Base-by-base conservation (phyloP, 2,329 filamentous ascomycete genomes). In the Fusarium sambucinum region DNA sequence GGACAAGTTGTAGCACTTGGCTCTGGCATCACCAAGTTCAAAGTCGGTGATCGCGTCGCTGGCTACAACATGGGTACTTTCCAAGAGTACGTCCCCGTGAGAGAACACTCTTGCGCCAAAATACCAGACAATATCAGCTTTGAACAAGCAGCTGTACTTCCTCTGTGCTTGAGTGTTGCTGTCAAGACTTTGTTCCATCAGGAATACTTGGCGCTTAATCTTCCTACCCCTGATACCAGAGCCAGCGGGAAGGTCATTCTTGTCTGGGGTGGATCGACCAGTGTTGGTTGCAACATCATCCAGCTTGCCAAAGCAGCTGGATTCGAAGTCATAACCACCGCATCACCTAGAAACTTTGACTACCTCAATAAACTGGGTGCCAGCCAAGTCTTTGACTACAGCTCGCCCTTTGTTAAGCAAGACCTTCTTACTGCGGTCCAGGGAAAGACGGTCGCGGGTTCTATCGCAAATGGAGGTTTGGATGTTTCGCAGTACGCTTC, bases 301-400 rank as follows among this genome's bases (percentile, higher is more conserved):
- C 58, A 63, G 12, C 59, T 63, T n/a, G 42, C 58, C 23, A 63
- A 48, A 46, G 59, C 42, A 9, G 59, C 59, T 16, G 59, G 59
- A 0, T 63, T 63, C n/a, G 58, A 63, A 9, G 50, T 63, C n/a
- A 40, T 63, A 1, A 44, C 59, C 16, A 63, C 59, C 1, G 35
- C 58, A 8, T 63, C 59, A 0, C 59, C 58, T 4, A 63, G 37
- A n/a, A 63, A 63, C 30, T 63, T 57, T 7, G 58, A 48, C 25
- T 63, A 63, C 2, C 37, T 63, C 17, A 57, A 63, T 25, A 47
- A 33, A 16, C 58, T 63, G 3, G 59, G 59, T 6, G 58, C 58
- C n/a, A 48, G 59, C 6, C 58, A 48, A 12, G 53, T 45, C 1
- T 48, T 63, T 2, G 42, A 63, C 21, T 63, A 63, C 13, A 33